phyloP scores from a whole-genome alignment of 2,329 filamentous ascomycete species.

The Exserohilum rostratum region DNA sequence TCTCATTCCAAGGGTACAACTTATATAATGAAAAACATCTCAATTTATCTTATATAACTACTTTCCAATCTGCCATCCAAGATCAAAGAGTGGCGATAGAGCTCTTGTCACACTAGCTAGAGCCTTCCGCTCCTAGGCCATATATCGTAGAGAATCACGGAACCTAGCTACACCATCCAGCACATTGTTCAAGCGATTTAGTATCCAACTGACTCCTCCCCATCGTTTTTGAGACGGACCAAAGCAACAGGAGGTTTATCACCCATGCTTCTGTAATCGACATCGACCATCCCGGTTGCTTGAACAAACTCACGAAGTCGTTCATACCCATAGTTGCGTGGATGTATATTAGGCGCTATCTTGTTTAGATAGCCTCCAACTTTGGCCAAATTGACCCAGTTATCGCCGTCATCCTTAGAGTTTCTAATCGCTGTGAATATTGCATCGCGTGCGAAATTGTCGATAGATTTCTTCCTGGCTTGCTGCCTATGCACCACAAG shows the following conservation, averaged over 20 bases:
- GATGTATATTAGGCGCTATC: slow-evolving; percentile 31
- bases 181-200: too few species aligned
- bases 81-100: too few species aligned
- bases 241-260: neutral
- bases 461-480: neutral
- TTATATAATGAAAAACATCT: too few species aligned
- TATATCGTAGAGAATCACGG: too few species aligned
- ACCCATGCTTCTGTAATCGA: slow-evolving; percentile 7
- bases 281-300: slow-evolving; percentile 19
- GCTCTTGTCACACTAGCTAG: too few species aligned
- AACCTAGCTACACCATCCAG: too few species aligned
- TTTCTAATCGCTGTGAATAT: neutral
- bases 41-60: too few species aligned
- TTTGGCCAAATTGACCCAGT: slow-evolving; percentile 33
- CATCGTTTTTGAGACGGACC: neutral
- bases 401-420: slow-evolving; percentile 1
- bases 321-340: slow-evolving; percentile 36
- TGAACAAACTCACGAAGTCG: slow-evolving; percentile 8
- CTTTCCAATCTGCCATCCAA: too few species aligned
- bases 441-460: neutral
- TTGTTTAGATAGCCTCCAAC: slow-evolving; percentile 29
- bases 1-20: too few species aligned
- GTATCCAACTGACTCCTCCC: too few species aligned
- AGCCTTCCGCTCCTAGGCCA: too few species aligned
- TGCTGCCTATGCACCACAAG: neutral